Conservation (phyloP, 768 basidiomycete genomes). For the Amyloporia xantha region DNA sequence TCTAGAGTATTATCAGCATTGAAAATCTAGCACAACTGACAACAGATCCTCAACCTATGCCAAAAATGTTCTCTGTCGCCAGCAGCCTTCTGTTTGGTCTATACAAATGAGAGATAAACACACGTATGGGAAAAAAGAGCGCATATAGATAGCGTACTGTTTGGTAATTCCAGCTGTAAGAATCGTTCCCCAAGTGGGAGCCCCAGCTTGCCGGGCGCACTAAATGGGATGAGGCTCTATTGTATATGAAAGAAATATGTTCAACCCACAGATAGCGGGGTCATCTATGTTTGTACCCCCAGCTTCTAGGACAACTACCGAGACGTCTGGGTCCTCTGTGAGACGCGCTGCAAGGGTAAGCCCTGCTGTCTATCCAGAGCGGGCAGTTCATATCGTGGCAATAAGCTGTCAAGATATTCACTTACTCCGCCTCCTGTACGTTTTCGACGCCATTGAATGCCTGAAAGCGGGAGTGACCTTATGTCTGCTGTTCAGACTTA, state of each 20-base stretch:
- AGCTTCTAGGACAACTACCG: constrained; percentile 33
- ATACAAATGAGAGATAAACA: not conserved
- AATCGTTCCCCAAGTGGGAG: constrained; percentile 14
- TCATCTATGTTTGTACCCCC: constrained; percentile 18
- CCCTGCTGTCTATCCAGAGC: constrained; percentile 24
- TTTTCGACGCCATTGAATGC: not conserved
- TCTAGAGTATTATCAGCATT: constrained; percentile 1
- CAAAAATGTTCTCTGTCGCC: constrained; percentile 7
- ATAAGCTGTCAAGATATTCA: not conserved
- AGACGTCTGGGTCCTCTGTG: constrained; percentile 28
- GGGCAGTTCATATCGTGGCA: not conserved
- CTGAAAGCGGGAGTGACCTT: not conserved
- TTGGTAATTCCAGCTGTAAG: constrained; percentile 14
- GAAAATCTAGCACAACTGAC: not conserved
- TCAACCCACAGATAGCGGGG: constrained; percentile 10
- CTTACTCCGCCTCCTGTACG: constrained; percentile 16
- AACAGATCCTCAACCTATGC: constrained; percentile 3
- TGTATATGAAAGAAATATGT: not conserved
- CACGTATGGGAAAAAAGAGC: not conserved
- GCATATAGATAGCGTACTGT: constrained; percentile 15
- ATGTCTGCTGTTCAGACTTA: no score
- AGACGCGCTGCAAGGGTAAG: constrained; percentile 35
- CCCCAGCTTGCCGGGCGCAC: constrained; percentile 14
- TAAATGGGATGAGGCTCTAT: not conserved
- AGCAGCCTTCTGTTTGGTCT: constrained; percentile 10